Evolutionary conservation across 2,329 filamentous ascomycete species (phyloP).

Genomic region (Fusarium sp.): DNA sequence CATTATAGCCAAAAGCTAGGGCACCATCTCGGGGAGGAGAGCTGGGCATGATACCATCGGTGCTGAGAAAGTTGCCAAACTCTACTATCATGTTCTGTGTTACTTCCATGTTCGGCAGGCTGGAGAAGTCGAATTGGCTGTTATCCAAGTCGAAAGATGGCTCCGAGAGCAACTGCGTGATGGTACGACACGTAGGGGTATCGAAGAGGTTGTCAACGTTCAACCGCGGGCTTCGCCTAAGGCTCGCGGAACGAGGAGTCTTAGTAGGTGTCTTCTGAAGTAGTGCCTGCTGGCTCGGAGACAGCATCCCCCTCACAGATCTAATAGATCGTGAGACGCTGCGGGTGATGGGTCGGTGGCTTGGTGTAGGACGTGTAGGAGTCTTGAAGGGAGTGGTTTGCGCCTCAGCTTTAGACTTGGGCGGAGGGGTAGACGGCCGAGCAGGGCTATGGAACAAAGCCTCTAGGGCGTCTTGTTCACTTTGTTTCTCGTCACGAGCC

Average conservation of each 20-base stretch:
- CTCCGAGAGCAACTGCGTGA: constrained; percentile 74
- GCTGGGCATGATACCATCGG: constrained; percentile 61
- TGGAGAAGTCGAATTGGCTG: constrained; percentile 58
- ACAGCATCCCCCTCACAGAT: constrained; percentile 57
- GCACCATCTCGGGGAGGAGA: constrained; percentile 56
- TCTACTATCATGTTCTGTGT: constrained; percentile 55
- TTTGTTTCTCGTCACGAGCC: constrained; percentile 11
- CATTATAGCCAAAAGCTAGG: constrained; percentile 48
- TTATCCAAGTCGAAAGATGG: constrained; percentile 58
- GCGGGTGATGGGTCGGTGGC: constrained; percentile 70
- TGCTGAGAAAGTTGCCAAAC: constrained; percentile 61
- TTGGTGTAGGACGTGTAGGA: constrained; percentile 71
- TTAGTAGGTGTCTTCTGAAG: constrained; percentile 63
- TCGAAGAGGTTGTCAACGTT: constrained; percentile 56
- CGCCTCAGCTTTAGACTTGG: constrained; percentile 53
- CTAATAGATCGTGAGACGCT: constrained; percentile 70
- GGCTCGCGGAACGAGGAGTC: constrained; percentile 53
- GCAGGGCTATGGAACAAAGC: constrained; percentile 74
- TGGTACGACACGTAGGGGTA: constrained; percentile 71
- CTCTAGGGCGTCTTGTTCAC: constrained; percentile 66
- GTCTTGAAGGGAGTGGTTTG: constrained; percentile 68
- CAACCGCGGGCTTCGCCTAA: constrained; percentile 58
- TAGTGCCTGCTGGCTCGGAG: constrained; percentile 57
- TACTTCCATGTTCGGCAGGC: constrained; percentile 54
- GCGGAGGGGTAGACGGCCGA: constrained; percentile 65